Evolutionary conservation across 345 rosid genomes (phyloP).

Genomic region (Ricinus communis): DNA sequence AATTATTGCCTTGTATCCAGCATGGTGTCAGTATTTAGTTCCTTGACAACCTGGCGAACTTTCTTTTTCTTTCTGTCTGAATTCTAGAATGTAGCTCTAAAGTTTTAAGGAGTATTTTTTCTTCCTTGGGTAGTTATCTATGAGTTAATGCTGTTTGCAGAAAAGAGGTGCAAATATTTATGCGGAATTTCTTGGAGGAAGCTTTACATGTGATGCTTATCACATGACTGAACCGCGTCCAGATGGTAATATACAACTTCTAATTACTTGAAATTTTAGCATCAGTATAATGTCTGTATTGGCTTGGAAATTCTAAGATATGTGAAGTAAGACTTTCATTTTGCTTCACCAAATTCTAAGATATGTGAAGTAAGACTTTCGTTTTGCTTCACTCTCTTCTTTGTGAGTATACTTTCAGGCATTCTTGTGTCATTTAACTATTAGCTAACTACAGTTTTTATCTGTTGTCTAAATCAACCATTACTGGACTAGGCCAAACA

Average conservation of each 20-base stretch:
- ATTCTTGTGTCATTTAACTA: neutral
- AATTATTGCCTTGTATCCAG: neutral
- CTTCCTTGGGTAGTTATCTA: neutral
- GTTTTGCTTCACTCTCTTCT: neutral
- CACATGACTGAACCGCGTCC: conserved; percentile 97
- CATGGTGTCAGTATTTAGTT: neutral
- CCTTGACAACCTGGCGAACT: no score
- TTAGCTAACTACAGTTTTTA: neutral
- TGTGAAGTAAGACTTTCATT: neutral
- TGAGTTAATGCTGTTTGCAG: conserved; percentile 33
- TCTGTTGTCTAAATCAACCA: neutral
- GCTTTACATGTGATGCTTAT: conserved; percentile 92
- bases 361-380: neutral
- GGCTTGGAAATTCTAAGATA: conserved; percentile 7
- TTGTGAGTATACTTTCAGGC: neutral
- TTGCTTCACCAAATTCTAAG: conserved; percentile 2
- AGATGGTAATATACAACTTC: conserved; percentile 53
- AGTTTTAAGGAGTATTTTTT: neutral
- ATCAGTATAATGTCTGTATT: neutral
- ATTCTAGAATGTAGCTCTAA: neutral
- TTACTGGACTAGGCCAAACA: neutral
- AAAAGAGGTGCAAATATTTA: conserved; percentile 84
- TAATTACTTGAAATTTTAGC: neutral
- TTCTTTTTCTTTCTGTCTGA: neutral
- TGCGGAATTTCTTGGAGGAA: conserved; percentile 96